A percentile compares a stretch with the other conserved stretches of the same genome.
Conservation (phyloP, 306 rosid species). For the Trifolium subterraneum region DNA sequence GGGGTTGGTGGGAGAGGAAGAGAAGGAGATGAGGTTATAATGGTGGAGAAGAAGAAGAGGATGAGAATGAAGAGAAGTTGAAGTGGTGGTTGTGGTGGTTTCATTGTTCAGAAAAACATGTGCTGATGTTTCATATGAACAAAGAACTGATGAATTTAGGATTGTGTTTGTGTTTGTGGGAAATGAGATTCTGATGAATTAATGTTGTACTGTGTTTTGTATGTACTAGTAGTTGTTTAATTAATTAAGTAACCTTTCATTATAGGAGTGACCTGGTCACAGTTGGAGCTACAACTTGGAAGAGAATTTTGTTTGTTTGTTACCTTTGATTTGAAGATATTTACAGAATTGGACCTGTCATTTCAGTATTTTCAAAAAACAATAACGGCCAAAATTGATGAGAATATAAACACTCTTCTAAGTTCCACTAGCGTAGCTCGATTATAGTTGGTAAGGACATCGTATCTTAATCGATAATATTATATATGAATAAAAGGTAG, state of each 20-base stretch:
- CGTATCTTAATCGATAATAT: too few relatives aligned
- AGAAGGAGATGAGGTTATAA: constrained; percentile 31
- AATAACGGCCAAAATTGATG: constrained; percentile 39
- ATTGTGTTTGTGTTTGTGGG: background rate
- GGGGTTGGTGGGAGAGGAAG: constrained; percentile 40
- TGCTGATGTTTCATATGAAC: background rate
- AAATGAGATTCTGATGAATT: background rate
- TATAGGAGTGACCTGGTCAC: constrained; percentile 18
- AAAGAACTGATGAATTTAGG: background rate
- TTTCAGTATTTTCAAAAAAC: constrained; percentile 6
- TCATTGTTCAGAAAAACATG: constrained; percentile 42
- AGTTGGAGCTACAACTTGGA: constrained; percentile 1
- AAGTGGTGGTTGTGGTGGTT: constrained; percentile 3
- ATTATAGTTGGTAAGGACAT: too few relatives aligned
- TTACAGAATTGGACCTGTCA: constrained; percentile 17
- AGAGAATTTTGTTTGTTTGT: background rate
- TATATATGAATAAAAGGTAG: too few relatives aligned
- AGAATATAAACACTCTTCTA: background rate
- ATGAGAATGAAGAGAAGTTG: constrained; percentile 29
- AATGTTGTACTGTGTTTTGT: background rate
- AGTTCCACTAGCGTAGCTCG: too few relatives aligned
- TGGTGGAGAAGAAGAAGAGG: constrained; percentile 33
- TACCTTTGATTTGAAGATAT: constrained; percentile 27
- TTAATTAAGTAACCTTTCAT: background rate
- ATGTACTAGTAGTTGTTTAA: background rate